Percentiles rank a stretch among this genome's conserved stretches.
Conservation (phyloP, 805 yeast species). For the Yarrowia sp. region DNA sequence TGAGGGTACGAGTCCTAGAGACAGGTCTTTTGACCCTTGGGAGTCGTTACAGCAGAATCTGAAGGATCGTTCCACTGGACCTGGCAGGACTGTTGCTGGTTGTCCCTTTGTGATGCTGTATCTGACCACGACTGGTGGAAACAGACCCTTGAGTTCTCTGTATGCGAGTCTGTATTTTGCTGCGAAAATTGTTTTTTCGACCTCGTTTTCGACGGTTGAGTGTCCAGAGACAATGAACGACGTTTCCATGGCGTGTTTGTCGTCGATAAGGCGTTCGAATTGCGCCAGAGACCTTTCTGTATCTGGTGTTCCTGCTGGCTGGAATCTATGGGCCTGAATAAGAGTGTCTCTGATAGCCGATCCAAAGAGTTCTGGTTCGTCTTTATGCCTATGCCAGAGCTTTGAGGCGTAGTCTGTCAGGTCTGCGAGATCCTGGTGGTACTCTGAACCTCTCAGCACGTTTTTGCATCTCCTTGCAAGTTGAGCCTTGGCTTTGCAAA, state of each 20-base stretch:
- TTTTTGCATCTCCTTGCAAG: neutral
- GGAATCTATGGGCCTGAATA: neutral
- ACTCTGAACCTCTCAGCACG: conserved; percentile 9
- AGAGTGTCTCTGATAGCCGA: neutral
- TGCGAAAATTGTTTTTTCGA: neutral
- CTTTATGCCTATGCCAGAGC: conserved; percentile 3
- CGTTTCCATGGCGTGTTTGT: neutral
- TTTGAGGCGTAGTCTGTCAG: conserved; percentile 8
- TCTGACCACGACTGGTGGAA: neutral
- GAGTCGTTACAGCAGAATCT: conserved; percentile 5
- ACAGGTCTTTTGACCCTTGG: neutral
- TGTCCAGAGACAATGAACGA: neutral
- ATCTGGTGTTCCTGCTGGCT: neutral
- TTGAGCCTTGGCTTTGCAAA: conserved; percentile 20
- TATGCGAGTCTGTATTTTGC: conserved; percentile 7
- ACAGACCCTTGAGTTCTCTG: neutral
- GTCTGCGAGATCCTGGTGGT: conserved; percentile 5
- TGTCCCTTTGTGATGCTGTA: neutral
- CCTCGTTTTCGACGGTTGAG: neutral
- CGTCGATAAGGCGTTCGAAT: neutral
- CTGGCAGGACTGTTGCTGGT: neutral
- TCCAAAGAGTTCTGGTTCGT: conserved; percentile 1
- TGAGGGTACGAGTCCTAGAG: neutral
- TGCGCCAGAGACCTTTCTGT: neutral
- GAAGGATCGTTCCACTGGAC: neutral